A percentile compares a stretch with the other conserved stretches of the same genome.
Evolutionary conservation across 441 rosid genomes (phyloP).

Genomic region (Hura crepitans): DNA sequence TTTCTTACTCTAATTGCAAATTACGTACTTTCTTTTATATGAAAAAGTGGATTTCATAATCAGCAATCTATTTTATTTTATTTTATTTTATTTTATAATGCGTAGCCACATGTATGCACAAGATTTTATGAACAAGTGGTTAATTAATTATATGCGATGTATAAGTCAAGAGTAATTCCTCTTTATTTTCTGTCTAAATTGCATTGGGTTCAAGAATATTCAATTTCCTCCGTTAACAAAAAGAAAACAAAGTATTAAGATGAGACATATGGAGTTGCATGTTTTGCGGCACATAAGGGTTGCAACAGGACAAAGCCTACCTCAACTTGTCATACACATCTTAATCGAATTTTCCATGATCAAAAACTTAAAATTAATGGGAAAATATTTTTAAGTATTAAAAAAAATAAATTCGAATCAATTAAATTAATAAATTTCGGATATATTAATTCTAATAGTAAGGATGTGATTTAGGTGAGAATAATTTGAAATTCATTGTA

Average conservation of each 20-base stretch:
- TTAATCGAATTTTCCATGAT: background rate
- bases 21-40: background rate
- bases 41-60: constrained; percentile 2
- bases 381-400: no score
- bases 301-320: background rate
- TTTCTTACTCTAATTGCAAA: background rate
- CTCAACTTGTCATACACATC: background rate
- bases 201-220: background rate
- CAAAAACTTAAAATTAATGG: background rate
- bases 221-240: background rate
- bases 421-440: no score
- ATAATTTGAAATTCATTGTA: background rate
- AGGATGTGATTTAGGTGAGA: no score
- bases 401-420: no score
- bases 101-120: background rate
- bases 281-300: background rate
- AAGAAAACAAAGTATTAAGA: background rate
- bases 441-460: no score
- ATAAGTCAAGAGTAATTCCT: background rate
- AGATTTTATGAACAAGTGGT: background rate
- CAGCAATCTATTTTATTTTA: background rate
- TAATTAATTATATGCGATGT: no score
- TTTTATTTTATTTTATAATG: background rate
- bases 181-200: background rate
- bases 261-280: background rate